Base-by-base conservation (phyloP, 2,329 filamentous ascomycete genomes). In the Plectosphaerella sp. region DNA sequence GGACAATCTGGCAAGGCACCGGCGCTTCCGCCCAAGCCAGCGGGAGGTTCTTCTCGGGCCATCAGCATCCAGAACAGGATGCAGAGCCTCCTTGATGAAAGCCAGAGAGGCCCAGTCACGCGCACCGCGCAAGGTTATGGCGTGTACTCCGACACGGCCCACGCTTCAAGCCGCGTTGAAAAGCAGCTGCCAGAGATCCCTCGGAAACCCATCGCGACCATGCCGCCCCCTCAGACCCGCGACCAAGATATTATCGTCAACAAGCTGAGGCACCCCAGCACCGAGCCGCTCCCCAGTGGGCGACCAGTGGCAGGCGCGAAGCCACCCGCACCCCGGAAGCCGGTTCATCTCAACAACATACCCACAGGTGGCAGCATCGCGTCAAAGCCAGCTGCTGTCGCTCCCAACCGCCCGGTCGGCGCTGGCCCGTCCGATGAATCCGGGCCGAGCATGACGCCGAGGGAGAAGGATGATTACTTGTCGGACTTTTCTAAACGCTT, bases 41-140 rank as follows among this genome's bases (percentile, higher is more conserved):
- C 79, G 63, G 82, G 77, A n/a, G 76, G 78, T 47, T 70, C 81
- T 3, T 82, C 83, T 14, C 78, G 86, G 42, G 91, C 91, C 16
- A 82, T 85, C n/a, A 89, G 87, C 24, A 99, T 99, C 61, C 91
- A 97, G 66, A 91, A 89, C 64, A 87, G 93, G 57, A 90, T 99
- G 51, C 89, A 95, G 72, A 90, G 83, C 48, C 75, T 97, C 48
- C 74, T 99, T 15, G 86, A 86, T 55, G 92, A 97, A 62, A 90
- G 87, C 41, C 83, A 84, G 60, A 84, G 77, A 58, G 76, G 83
- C 5, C 71, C 73, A 14, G 79, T 82, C 25, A 84, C 86, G 58
- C 72, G 77, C 48, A 96, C 91, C 1, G 92, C 92, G 1, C 86
- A 92, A 57, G 93, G 93, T 0, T 97, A 97, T 65, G 94, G 94